Percentiles rank a stretch among this genome's conserved stretches.
Evolutionary conservation across 2,329 filamentous ascomycete species (phyloP).

Genomic region (Elsinoe arachidis): DNA sequence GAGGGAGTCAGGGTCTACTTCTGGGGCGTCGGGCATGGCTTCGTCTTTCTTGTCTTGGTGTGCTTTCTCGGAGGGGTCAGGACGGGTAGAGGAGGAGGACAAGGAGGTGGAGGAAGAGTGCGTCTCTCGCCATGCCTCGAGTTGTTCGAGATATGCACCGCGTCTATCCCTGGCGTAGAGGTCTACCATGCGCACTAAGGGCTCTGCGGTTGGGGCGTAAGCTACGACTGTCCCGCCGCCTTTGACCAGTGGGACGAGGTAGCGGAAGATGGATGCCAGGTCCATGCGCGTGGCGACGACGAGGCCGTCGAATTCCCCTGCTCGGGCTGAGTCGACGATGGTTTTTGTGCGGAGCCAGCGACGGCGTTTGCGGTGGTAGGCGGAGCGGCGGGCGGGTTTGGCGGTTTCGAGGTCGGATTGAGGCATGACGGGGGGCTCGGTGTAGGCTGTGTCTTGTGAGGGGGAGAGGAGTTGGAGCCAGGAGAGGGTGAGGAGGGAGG

Average conservation of each 20-base stretch:
- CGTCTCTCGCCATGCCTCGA: slow-evolving; percentile 24
- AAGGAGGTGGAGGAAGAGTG: neutral
- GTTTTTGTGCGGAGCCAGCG: slow-evolving; percentile 66
- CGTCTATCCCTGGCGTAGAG: slow-evolving; percentile 73
- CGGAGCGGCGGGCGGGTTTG: slow-evolving; percentile 75
- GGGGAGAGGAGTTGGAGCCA: slow-evolving; percentile 89
- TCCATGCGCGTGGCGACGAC: slow-evolving; percentile 79
- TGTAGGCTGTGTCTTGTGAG: slow-evolving; percentile 64
- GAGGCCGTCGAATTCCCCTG: slow-evolving; percentile 73
- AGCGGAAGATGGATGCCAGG: slow-evolving; percentile 62
- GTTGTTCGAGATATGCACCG: slow-evolving; percentile 57
- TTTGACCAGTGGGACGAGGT: slow-evolving; percentile 68
- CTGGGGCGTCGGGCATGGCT: neutral
- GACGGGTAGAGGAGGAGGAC: neutral
- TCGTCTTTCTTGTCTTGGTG: neutral
- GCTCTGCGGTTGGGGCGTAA: slow-evolving; percentile 73
- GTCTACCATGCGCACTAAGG: slow-evolving; percentile 68
- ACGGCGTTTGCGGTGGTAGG: slow-evolving; percentile 80
- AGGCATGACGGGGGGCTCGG: slow-evolving; percentile 52
- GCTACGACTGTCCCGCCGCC: slow-evolving; percentile 80
- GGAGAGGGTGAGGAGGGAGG: slow-evolving; percentile 71
- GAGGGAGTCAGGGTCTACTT: neutral
- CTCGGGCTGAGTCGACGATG: slow-evolving; percentile 65
- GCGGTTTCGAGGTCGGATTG: slow-evolving; percentile 56
- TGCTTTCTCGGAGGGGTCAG: neutral